phyloP scores from a whole-genome alignment of 2,329 filamentous ascomycete species.

The Alternaria tenuissima region DNA sequence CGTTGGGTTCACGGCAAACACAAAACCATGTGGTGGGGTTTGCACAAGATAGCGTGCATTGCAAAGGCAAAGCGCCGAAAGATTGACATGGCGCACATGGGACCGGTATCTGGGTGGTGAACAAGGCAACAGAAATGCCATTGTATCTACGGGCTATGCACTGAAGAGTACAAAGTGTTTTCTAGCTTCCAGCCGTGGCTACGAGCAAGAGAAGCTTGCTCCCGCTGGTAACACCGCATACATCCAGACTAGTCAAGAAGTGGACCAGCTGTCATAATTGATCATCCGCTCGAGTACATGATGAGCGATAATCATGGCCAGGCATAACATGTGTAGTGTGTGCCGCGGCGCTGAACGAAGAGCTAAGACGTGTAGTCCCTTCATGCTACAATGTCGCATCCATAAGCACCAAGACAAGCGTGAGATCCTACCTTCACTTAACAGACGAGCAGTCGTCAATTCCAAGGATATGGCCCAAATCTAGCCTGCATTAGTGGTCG shows the following conservation, averaged over 20 bases:
- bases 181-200: conserved; percentile 3
- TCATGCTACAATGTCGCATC: conserved; percentile 3
- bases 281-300: conserved; percentile 8
- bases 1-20: conserved; percentile 17
- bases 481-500: conserved; percentile 42
- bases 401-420: conserved; percentile 8
- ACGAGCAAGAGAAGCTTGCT: background rate
- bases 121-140: conserved; percentile 7
- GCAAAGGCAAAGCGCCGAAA: background rate
- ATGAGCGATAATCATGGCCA: background rate
- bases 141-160: conserved; percentile 13
- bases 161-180: conserved; percentile 7
- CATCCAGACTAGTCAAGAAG: conserved; percentile 14
- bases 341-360: conserved; percentile 8
- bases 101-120: background rate
- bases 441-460: conserved; percentile 9
- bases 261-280: background rate
- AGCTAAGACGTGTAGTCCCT: background rate
- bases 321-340: background rate
- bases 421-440: conserved; percentile 30
- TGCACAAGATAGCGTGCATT: conserved; percentile 7
- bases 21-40: conserved; percentile 27
- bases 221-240: conserved; percentile 6
- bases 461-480: conserved; percentile 14
- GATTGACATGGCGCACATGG: background rate